Conservation (phyloP, 176 grass and related monocot genomes). For the Thinopyrum elongatum region DNA sequence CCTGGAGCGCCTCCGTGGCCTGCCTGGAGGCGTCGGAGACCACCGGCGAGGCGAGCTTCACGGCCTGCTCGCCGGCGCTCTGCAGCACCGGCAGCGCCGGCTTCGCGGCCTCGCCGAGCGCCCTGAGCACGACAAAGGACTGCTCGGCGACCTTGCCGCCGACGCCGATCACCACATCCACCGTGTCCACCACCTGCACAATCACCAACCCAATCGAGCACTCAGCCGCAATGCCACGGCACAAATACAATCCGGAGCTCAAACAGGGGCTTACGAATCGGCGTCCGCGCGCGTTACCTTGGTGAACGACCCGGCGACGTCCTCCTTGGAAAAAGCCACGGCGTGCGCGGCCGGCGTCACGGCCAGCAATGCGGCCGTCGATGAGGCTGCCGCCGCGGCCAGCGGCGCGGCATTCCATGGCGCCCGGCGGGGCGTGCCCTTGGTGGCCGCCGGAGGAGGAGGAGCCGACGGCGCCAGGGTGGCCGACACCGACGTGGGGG, state of each 20-base stretch:
- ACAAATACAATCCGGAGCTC: not conserved
- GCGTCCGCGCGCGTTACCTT: slow-evolving; percentile 35
- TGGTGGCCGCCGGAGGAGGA: slow-evolving; percentile 15
- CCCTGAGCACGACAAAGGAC: slow-evolving; percentile 43
- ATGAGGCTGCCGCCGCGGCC: not conserved
- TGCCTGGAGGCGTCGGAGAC: slow-evolving; percentile 69
- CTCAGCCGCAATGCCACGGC: not conserved
- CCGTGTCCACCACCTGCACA: slow-evolving; percentile 62
- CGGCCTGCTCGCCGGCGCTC: slow-evolving; percentile 59
- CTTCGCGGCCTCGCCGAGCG: slow-evolving; percentile 58
- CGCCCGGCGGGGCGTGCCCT: slow-evolving; percentile 18
- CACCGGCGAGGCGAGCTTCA: slow-evolving; percentile 77
- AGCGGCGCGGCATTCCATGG: slow-evolving; percentile 10
- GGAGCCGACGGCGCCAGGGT: slow-evolving; percentile 24
- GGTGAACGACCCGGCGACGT: slow-evolving; percentile 56
- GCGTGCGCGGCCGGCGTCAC: slow-evolving; percentile 42
- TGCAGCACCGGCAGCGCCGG: slow-evolving; percentile 68
- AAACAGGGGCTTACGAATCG: not conserved
- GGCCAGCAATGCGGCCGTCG: slow-evolving; percentile 20
- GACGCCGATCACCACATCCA: slow-evolving; percentile 50
- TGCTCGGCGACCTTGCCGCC: slow-evolving; percentile 44
- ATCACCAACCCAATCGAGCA: not conserved
- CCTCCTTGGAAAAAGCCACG: slow-evolving; percentile 70
- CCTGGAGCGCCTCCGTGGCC: slow-evolving; percentile 65
- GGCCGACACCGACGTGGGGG: slow-evolving; percentile 34